A percentile compares a stretch with the other conserved stretches of the same genome.
Evolutionary conservation across 164 flowering plant genomes (phyloP).

Genomic region (Berberis vulgaris): DNA sequence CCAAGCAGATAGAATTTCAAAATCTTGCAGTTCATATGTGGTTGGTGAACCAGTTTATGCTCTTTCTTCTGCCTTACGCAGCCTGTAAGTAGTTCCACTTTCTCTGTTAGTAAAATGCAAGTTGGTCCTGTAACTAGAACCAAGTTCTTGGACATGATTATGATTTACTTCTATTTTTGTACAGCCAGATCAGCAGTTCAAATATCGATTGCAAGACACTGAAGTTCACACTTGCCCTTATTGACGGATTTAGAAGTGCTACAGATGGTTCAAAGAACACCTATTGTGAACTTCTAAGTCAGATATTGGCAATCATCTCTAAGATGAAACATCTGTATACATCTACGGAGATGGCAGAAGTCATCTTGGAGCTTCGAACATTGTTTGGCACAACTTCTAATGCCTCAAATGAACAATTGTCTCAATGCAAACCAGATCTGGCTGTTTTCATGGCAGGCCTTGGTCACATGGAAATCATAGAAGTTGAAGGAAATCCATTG

Average conservation of each 20-base stretch:
- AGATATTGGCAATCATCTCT: slow-evolving; percentile 55
- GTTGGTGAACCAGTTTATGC: slow-evolving; percentile 50
- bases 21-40: slow-evolving; percentile 18
- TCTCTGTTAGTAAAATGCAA: slow-evolving; percentile 1
- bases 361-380: slow-evolving; percentile 57
- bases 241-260: slow-evolving; percentile 32
- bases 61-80: slow-evolving; percentile 48
- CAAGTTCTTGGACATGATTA: background rate
- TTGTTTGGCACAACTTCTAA: slow-evolving; percentile 39
- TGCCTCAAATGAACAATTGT: slow-evolving; percentile 27
- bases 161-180: slow-evolving; percentile 6
- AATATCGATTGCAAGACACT: slow-evolving; percentile 50
- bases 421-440: slow-evolving; percentile 55
- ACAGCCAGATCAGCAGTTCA: slow-evolving; percentile 43
- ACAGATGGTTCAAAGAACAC: slow-evolving; percentile 22
- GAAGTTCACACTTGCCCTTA: slow-evolving; percentile 41
- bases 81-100: slow-evolving; percentile 47
- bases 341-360: slow-evolving; percentile 49
- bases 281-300: slow-evolving; percentile 47
- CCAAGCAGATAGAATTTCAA: slow-evolving; percentile 9
- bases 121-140: background rate
- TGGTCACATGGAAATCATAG: slow-evolving; percentile 48
- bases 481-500: slow-evolving; percentile 36
- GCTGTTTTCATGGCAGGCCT: slow-evolving; percentile 70
- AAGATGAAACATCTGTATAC: slow-evolving; percentile 44